These are phyloP conservation scores for Kluyveromyces dobzhanskii DNA, from an alignment of 805 yeast genomes.

Conservation along the genomic window DNA sequence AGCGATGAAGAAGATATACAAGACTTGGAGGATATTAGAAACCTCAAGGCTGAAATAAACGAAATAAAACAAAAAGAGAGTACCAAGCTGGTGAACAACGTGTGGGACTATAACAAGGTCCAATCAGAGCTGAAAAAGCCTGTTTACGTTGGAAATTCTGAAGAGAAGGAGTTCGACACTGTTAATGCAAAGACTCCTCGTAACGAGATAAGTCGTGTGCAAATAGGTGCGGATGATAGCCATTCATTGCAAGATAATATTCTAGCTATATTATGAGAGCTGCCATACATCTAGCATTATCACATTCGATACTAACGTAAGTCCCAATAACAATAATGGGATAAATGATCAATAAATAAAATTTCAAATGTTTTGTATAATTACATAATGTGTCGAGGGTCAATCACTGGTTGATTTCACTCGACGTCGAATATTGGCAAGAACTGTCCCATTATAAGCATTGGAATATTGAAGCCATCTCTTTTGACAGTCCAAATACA, in stretches of 20 bases:
- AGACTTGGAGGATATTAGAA: slow-evolving; percentile 24
- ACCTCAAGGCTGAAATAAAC: slow-evolving; percentile 19
- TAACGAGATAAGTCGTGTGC: slow-evolving; percentile 15
- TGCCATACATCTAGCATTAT: no score
- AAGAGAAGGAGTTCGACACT: neutral
- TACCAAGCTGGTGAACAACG: slow-evolving; percentile 27
- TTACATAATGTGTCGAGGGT: no score
- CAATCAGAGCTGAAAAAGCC: slow-evolving; percentile 48
- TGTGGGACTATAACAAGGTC: slow-evolving; percentile 59
- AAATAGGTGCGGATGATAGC: slow-evolving; percentile 14
- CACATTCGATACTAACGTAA: no score
- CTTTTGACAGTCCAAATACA: slow-evolving; percentile 81
- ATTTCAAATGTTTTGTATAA: no score
- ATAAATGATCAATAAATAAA: neutral
- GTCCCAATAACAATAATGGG: no score
- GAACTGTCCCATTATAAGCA: slow-evolving; percentile 77
- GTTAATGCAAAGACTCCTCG: neutral
- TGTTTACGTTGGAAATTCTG: slow-evolving; percentile 26
- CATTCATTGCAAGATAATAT: slow-evolving; percentile 23
- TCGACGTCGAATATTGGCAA: slow-evolving; percentile 46
- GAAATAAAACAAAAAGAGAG: slow-evolving; percentile 10
- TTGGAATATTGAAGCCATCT: slow-evolving; percentile 77
- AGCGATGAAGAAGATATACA: slow-evolving; percentile 32
- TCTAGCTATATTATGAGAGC: slow-evolving; percentile 18
- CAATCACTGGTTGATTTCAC: slow-evolving; percentile 5